These are phyloP conservation scores for Rhizophagus sp. DNA, from an alignment of 192 early-diverging fungal genomes.

Conservation along the genomic window DNA sequence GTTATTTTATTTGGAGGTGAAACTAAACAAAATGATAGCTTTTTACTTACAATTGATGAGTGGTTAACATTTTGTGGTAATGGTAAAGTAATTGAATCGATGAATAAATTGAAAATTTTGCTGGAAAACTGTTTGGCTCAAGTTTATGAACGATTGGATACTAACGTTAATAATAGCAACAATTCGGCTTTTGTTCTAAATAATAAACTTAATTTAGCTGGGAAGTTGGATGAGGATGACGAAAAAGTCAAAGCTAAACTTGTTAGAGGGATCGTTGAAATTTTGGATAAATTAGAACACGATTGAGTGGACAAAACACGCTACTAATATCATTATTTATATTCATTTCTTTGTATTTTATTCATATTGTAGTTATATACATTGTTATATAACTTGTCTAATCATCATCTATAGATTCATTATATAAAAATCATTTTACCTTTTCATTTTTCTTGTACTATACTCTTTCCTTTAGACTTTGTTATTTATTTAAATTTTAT, in stretches of 20 bases:
- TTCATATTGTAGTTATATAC: no score
- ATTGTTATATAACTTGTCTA: no score
- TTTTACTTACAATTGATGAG: conserved; percentile 40
- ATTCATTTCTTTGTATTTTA: no score
- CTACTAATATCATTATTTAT: background rate
- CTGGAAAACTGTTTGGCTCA: conserved; percentile 41
- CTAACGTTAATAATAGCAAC: background rate
- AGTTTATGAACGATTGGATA: conserved; percentile 32
- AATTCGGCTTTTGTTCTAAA: conserved; percentile 7
- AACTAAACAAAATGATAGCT: conserved; percentile 36
- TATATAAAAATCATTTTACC: no score
- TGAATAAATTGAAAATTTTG: conserved; percentile 37
- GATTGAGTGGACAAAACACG: conserved; percentile 23
- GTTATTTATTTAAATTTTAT: background rate
- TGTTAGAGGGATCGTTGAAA: conserved; percentile 40
- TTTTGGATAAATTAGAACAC: conserved; percentile 39
- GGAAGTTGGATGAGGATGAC: conserved; percentile 16
- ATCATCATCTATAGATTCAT: no score
- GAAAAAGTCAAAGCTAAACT: conserved; percentile 40
- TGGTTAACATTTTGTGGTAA: conserved; percentile 46
- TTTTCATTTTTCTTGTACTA: background rate
- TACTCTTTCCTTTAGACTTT: background rate
- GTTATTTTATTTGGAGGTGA: conserved; percentile 45
- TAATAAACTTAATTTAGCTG: background rate
- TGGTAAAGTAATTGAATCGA: conserved; percentile 33